Percentiles rank a stretch among this genome's conserved stretches.
Evolutionary conservation across 495 filamentous ascomycete genomes (phyloP).

Genomic region (Aspergillus baeticus): DNA sequence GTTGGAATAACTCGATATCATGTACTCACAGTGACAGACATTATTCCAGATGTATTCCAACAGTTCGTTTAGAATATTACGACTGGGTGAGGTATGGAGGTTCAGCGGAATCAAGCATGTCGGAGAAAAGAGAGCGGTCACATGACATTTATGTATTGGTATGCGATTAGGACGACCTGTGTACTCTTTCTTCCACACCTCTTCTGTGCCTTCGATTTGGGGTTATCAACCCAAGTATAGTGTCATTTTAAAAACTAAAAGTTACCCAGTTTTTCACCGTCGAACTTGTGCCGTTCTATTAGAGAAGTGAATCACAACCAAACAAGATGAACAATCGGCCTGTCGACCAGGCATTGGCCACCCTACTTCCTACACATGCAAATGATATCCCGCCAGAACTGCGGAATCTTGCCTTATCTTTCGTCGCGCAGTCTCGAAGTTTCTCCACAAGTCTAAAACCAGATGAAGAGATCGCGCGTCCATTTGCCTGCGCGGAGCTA

Average conservation of each 20-base stretch:
- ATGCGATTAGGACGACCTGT: not conserved
- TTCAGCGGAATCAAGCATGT: not conserved
- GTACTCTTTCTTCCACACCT: not conserved
- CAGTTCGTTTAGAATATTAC: not conserved
- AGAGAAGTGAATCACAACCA: not conserved
- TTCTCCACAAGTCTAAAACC: constrained; percentile 76
- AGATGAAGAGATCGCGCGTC: constrained; percentile 84
- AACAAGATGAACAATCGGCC: constrained; percentile 55
- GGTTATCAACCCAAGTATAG: no score
- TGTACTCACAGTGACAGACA: constrained; percentile 33
- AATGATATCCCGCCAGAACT: constrained; percentile 72
- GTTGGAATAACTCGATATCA: not conserved
- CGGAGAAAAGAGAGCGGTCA: not conserved
- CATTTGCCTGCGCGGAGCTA: constrained; percentile 87
- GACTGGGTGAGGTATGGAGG: no score
- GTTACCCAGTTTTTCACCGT: no score
- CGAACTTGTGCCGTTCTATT: not conserved
- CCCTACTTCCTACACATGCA: constrained; percentile 75
- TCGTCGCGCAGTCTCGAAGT: constrained; percentile 83
- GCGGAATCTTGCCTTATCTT: constrained; percentile 69
- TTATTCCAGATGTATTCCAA: not conserved
- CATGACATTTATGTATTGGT: not conserved
- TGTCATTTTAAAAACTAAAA: no score
- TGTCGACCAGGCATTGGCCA: constrained; percentile 72
- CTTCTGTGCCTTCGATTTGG: not conserved